These are phyloP conservation scores for Fusarium brevicatenulatum DNA, from an alignment of 2,329 filamentous ascomycete genomes.

Conservation along the genomic window DNA sequence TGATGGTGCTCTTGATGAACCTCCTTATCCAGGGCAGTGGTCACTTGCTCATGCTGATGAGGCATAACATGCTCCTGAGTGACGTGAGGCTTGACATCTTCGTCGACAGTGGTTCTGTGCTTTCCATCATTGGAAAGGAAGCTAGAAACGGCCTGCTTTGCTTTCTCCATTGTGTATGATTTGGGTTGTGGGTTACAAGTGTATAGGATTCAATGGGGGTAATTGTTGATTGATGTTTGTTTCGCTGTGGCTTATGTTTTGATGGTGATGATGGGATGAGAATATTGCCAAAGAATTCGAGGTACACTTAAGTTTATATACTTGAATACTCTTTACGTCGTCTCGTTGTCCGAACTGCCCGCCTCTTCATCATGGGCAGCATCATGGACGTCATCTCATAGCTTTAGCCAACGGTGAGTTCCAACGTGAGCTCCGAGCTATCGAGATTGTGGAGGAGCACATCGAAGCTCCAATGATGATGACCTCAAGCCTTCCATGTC, in stretches of 20 bases:
- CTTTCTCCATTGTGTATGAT: constrained; percentile 66
- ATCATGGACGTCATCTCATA: constrained; percentile 32
- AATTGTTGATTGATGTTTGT: not conserved
- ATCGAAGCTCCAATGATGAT: not conserved
- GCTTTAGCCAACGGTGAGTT: constrained; percentile 7
- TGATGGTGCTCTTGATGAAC: constrained; percentile 79
- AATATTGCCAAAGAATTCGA: not conserved
- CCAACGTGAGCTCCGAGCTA: not conserved
- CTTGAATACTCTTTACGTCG: not conserved
- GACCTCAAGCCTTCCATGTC: constrained; percentile 36
- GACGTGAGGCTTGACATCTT: constrained; percentile 69
- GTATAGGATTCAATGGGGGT: not conserved
- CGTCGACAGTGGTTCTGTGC: constrained; percentile 76
- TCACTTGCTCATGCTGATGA: constrained; percentile 69
- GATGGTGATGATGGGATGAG: not conserved
- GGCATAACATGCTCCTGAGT: constrained; percentile 69
- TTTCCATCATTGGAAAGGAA: constrained; percentile 71
- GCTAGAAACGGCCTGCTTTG: constrained; percentile 69
- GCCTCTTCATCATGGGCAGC: constrained; percentile 14
- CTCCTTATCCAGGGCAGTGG: constrained; percentile 73
- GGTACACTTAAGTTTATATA: constrained; percentile 24
- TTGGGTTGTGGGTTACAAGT: not conserved
- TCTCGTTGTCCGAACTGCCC: not conserved
- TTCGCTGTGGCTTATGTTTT: not conserved
- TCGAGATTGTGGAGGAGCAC: not conserved